Percentiles rank a stretch among this genome's conserved stretches.
phyloP scores from a whole-genome alignment of 441 rosid genomes.

The Capsella rubella region DNA sequence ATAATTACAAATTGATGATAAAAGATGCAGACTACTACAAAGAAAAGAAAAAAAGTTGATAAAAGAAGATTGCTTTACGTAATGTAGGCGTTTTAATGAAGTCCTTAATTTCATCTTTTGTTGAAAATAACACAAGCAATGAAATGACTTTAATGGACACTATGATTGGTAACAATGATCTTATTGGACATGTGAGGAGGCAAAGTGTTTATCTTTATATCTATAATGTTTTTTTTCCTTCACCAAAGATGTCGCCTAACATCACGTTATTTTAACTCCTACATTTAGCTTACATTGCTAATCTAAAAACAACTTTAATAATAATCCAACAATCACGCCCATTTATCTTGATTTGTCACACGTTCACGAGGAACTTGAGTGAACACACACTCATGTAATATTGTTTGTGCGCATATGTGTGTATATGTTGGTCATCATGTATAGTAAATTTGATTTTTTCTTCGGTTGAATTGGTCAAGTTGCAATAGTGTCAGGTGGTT shows the following conservation, averaged over 20 bases:
- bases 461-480: background rate
- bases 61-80: conserved; percentile 42
- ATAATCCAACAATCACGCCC: conserved; percentile 43
- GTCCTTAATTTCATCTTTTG: conserved; percentile 19
- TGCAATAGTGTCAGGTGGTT: background rate
- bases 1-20: conserved; percentile 25
- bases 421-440: background rate
- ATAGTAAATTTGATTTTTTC: background rate
- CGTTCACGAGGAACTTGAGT: background rate
- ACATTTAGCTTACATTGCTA: conserved; percentile 27
- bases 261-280: conserved; percentile 32
- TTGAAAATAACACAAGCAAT: conserved; percentile 31
- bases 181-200: conserved; percentile 36
- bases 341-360: background rate
- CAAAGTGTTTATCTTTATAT: conserved; percentile 33
- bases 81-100: conserved; percentile 43
- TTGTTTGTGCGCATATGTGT: conserved; percentile 1
- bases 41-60: background rate
- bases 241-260: conserved; percentile 41
- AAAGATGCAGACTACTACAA: background rate
- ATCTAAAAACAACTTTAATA: conserved; percentile 33
- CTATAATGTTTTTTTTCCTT: background rate
- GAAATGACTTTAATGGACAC: conserved; percentile 26
- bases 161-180: conserved; percentile 44
- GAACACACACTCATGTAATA: conserved; percentile 12